phyloP scores from a whole-genome alignment of 2,329 filamentous ascomycete species.

The Stagonosporopsis tanaceti region DNA sequence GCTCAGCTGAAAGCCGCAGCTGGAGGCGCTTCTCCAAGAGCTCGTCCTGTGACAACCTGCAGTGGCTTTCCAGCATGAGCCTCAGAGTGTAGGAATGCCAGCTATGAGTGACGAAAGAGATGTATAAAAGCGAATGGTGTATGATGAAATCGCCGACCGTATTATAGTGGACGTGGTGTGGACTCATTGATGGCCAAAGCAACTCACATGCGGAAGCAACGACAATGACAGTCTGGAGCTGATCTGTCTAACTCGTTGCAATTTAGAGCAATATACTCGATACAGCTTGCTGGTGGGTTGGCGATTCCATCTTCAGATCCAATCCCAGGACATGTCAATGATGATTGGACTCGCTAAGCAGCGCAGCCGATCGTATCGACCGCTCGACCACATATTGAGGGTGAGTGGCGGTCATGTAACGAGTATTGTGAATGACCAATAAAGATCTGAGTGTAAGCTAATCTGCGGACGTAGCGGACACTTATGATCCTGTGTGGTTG shows the following conservation, averaged over 20 bases:
- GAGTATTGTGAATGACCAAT: neutral
- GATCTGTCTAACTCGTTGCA: neutral
- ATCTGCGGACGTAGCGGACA: neutral
- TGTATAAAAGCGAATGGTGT: neutral
- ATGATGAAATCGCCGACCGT: slow-evolving; percentile 14
- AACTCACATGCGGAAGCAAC: neutral
- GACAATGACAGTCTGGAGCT: no score
- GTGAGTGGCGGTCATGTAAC: neutral
- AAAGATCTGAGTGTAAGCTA: neutral
- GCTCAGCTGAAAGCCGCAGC: neutral
- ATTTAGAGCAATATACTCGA: no score
- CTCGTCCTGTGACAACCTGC: neutral
- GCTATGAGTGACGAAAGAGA: no score
- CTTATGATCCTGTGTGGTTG: neutral
- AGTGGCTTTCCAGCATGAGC: no score
- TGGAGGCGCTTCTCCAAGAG: neutral
- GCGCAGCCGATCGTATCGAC: neutral
- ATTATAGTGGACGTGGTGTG: slow-evolving; percentile 1
- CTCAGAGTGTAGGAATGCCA: no score
- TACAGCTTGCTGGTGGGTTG: no score
- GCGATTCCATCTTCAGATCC: neutral
- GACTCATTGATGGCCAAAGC: neutral
- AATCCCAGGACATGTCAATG: no score
- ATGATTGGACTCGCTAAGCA: neutral
- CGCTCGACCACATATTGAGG: neutral